Base-by-base conservation (phyloP, 2,329 filamentous ascomycete species). In the Trichoderma hamatum region DNA sequence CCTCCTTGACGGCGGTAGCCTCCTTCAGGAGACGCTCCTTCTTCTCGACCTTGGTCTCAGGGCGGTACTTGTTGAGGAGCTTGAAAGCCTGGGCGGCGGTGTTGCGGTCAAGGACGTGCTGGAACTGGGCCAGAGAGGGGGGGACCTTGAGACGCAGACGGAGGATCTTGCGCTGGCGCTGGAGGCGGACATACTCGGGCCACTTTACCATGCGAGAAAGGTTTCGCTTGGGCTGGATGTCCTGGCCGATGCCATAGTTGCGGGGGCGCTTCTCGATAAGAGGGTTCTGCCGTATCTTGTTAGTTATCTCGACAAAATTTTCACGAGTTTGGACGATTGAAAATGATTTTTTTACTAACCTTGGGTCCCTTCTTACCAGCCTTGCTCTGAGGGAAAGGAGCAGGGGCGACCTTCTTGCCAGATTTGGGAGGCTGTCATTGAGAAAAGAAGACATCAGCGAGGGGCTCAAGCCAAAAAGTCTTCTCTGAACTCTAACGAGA, bases 1-100 rank as follows among this genome's bases (percentile, higher is more conserved):
- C 96, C 85, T 98, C 94, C 83, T 94, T 90, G 83, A 99, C 90
- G 80, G 96, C 96, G 78, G 94, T 97, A 74, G 96, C 96, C 90
- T 99, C 96, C 89, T 97, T 94, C 83, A 92, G 90, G 75, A 99
- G 89, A 86, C 96, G 94, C 88, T 99, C 96, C 91, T 98, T 99
- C 93, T 99, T 99, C 91, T 98, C 95, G 78, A 88, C 86, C 91
- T 97, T 98, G 84, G 93, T 96, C 90, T 99, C 96, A 76, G 96
- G 96, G 79, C 95, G 94, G 92, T 99, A 99, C 90, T 99, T 99
- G 92, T 97, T 97, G 82, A 99, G 92, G 81, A 99, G 91, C 90
- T 98, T 98, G 89, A 99, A 96, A 75, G 93, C 88, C 88, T 98
- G 95, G 78, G 94, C 92, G 77, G 96, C 96, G 75, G 95, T 92